A percentile compares a stretch with the other conserved stretches of the same genome.
These are phyloP conservation scores for Kalaharituber pfeilii DNA, from an alignment of 2,329 filamentous ascomycete species.

Conservation along the genomic window DNA sequence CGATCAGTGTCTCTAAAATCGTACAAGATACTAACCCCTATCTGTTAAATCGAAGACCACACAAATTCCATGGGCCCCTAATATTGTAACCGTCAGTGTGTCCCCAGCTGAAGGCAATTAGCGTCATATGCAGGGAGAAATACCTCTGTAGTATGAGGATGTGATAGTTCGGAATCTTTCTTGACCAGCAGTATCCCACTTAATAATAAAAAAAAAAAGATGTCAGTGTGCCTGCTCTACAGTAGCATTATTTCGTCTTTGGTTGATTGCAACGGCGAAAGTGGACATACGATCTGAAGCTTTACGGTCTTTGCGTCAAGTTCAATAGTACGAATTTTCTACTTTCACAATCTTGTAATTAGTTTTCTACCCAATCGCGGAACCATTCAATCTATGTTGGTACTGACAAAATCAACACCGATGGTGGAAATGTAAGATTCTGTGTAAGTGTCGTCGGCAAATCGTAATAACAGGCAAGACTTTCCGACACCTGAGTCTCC, in stretches of 20 bases:
- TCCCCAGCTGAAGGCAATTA: too few species aligned
- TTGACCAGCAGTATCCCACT: constrained; percentile 99
- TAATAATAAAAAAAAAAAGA: constrained; percentile 12
- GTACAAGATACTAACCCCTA: constrained; percentile 41
- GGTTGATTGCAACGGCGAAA: too few species aligned
- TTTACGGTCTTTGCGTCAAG: constrained; percentile 99
- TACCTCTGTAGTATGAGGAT: constrained; percentile 82
- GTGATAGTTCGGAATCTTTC: constrained; percentile 99
- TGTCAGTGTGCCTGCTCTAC: not conserved
- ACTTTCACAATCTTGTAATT: constrained; percentile 5
- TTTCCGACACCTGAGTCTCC: constrained; percentile 99
- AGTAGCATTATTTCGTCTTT: too few species aligned
- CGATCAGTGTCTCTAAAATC: not conserved
- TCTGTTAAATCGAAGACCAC: constrained; percentile 99
- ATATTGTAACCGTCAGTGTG: not conserved
- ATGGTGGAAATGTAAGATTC: constrained; percentile 99
- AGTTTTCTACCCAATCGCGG: not conserved
- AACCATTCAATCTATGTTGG: not conserved
- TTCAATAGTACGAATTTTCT: constrained; percentile 99
- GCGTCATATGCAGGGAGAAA: too few species aligned
- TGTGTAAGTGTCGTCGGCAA: constrained; percentile 97
- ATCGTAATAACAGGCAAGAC: constrained; percentile 93
- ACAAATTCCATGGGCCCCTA: constrained; percentile 91
- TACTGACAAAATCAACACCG: constrained; percentile 90
- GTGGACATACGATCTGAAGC: constrained; percentile 74